Evolutionary conservation across 140 eudicot genomes (phyloP).

Genomic region (Anethum foeniculum): DNA sequence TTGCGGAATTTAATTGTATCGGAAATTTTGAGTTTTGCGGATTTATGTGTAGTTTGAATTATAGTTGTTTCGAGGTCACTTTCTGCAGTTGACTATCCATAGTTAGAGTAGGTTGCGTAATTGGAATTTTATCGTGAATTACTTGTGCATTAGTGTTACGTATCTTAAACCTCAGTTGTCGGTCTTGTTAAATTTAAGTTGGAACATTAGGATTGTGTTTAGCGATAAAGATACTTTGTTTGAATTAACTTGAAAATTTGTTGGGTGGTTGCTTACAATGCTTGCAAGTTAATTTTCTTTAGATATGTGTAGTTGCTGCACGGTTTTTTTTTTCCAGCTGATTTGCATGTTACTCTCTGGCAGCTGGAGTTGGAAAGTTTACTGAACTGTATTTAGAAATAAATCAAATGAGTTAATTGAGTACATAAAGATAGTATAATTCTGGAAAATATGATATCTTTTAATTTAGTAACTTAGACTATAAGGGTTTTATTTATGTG

Average conservation of each 20-base stretch:
- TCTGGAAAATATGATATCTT: background rate
- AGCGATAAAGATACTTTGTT: background rate
- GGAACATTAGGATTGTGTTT: background rate
- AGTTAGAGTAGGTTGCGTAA: background rate
- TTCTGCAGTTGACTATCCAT: background rate
- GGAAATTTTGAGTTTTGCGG: background rate
- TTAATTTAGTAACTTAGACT: background rate
- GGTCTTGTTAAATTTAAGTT: background rate
- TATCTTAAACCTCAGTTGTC: background rate
- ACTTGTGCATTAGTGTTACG: background rate
- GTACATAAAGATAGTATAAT: background rate
- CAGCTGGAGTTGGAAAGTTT: background rate
- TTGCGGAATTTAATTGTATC: background rate
- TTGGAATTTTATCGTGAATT: background rate
- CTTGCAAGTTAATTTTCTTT: background rate
- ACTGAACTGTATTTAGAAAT: background rate
- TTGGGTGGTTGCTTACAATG: background rate
- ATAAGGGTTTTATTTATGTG: background rate
- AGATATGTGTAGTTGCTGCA: background rate
- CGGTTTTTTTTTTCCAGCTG: background rate
- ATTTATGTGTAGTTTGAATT: background rate
- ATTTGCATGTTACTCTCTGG: background rate
- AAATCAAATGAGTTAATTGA: background rate
- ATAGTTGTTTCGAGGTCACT: background rate
- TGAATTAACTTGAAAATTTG: background rate